Conservation (phyloP, 1,284 basidiomycete species). For the Tilletia walkeri region DNA sequence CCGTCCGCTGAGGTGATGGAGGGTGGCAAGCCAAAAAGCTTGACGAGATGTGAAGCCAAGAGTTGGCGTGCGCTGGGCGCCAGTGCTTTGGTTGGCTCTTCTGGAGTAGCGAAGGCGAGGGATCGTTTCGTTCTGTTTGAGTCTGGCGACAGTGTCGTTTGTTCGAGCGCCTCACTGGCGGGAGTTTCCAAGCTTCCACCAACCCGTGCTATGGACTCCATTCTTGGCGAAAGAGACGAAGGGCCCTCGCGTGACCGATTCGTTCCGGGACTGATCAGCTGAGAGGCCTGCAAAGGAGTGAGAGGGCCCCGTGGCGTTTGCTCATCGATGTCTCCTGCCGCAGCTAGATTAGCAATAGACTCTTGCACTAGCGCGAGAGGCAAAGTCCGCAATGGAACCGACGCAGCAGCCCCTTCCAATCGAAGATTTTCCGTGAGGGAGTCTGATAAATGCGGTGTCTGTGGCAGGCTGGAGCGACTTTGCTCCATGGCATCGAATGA, state of each 20-base stretch:
- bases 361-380: neutral
- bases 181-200: neutral
- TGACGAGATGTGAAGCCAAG: neutral
- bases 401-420: neutral
- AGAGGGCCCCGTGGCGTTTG: neutral
- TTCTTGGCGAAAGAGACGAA: neutral
- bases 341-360: neutral
- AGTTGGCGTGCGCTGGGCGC: neutral
- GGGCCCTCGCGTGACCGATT: neutral
- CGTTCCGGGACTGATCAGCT: neutral
- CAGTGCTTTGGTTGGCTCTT: neutral
- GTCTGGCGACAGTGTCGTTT: neutral
- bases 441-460: no score
- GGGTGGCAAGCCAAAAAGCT: neutral
- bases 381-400: neutral
- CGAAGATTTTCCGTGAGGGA: no score
- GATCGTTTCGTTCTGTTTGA: no score
- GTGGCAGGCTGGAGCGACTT: neutral
- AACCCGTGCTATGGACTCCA: neutral
- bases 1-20: neutral
- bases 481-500: neutral
- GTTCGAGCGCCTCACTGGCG: neutral
- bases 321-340: neutral
- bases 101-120: neutral
- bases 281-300: neutral